Evolutionary conservation across 345 rosid species (phyloP).

Genomic region (Erucastrum elatum): DNA sequence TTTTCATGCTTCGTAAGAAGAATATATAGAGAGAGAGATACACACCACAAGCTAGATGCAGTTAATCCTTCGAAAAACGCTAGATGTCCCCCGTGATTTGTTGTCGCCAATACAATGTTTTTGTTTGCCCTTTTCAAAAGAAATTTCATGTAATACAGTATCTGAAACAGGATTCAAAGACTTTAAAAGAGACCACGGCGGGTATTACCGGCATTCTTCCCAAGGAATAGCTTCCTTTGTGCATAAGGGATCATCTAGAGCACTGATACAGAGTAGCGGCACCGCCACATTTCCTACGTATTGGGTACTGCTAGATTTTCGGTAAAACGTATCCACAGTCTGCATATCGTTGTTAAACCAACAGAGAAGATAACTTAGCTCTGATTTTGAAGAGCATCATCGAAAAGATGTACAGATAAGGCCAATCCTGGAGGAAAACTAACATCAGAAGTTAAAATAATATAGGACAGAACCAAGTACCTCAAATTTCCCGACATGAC

Average conservation of each 20-base stretch:
- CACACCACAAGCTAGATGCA: conserved; percentile 59
- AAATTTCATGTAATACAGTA: conserved; percentile 12
- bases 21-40: conserved; percentile 27
- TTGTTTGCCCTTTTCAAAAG: conserved; percentile 60
- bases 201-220: conserved; percentile 88
- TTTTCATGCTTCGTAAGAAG: neutral
- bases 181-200: neutral
- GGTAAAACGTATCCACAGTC: conserved; percentile 87
- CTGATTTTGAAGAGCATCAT: conserved; percentile 7
- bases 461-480: conserved; percentile 40
- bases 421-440: neutral
- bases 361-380: neutral
- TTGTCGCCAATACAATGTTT: conserved; percentile 73
- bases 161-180: conserved; percentile 10
- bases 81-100: conserved; percentile 83
- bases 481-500: conserved; percentile 86
- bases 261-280: conserved; percentile 83
- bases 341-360: conserved; percentile 34
- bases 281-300: conserved; percentile 66
- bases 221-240: conserved; percentile 91
- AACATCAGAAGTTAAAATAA: conserved; percentile 3
- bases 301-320: conserved; percentile 71
- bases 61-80: conserved; percentile 87
- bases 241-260: conserved; percentile 91
- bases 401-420: conserved; percentile 1